Conservation (phyloP, 2,329 filamentous ascomycete species). For the Botrytis squamosa region DNA sequence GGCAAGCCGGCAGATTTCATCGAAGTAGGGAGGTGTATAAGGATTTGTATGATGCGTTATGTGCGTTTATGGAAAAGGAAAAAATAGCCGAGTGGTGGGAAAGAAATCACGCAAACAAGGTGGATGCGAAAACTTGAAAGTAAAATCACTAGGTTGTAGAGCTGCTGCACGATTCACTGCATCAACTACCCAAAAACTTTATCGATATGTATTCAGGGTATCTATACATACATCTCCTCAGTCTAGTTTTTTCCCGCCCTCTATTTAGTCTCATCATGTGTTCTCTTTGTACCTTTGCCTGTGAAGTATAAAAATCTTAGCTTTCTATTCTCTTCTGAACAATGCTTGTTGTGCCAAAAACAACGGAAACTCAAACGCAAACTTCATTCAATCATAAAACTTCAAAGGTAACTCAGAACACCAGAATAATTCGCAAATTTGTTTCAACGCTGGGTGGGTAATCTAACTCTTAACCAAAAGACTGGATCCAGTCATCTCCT, state of each 20-base stretch:
- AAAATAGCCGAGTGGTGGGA: not conserved
- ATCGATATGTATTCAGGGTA: not conserved
- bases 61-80: not conserved
- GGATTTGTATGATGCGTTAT: not conserved
- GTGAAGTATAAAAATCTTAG: constrained; percentile 24
- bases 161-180: not conserved
- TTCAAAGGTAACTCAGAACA: constrained; percentile 11
- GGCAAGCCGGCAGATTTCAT: not conserved
- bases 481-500: constrained; percentile 87
- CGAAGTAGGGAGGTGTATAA: not conserved
- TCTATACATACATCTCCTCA: constrained; percentile 5
- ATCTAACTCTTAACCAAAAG: constrained; percentile 69
- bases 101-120: not conserved
- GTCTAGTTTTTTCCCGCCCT: not conserved
- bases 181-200: not conserved
- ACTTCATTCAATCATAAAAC: constrained; percentile 4
- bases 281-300: constrained; percentile 37
- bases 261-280: constrained; percentile 32
- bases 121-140: not conserved
- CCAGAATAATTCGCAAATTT: constrained; percentile 7
- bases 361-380: constrained; percentile 7
- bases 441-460: constrained; percentile 21
- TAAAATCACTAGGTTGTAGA: not conserved
- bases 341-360: constrained; percentile 11
- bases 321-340: constrained; percentile 21